phyloP scores from a whole-genome alignment of 73 alveolate species.

The Stentor coeruleus region DNA sequence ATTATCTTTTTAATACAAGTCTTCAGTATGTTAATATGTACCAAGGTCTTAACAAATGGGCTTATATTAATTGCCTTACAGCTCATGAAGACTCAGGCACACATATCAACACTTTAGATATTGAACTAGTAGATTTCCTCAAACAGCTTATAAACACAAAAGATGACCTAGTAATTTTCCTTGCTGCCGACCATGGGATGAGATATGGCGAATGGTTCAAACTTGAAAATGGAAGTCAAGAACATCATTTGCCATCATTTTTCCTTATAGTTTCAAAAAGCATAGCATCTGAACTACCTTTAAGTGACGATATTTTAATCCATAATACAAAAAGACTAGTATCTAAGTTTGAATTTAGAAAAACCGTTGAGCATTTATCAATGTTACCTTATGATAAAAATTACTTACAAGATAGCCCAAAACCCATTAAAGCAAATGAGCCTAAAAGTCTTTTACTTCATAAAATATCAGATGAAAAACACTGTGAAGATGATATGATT shows the following conservation, averaged over 20 bases:
- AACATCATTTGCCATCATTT: not conserved
- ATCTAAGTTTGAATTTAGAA: not conserved
- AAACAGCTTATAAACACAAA: not conserved
- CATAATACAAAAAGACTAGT: conserved; percentile 14
- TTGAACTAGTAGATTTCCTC: not conserved
- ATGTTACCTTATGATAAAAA: not conserved
- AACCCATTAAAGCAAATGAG: not conserved
- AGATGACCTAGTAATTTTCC: not conserved
- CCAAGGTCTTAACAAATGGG: conserved; percentile 6
- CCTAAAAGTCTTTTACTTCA: not conserved
- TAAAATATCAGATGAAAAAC: not conserved
- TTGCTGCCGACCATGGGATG: conserved; percentile 23
- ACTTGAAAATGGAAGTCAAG: not conserved
- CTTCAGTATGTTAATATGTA: not conserved
- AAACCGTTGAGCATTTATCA: not conserved
- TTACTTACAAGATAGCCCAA: not conserved
- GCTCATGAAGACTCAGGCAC: conserved; percentile 22
- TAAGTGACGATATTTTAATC: not conserved
- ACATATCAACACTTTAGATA: not conserved
- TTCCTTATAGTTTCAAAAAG: not conserved
- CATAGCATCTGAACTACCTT: not conserved
- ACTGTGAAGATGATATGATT: not conserved
- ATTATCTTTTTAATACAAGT: not conserved
- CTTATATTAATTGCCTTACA: not conserved
- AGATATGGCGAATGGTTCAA: not conserved